A percentile compares a stretch with the other conserved stretches of the same genome.
These are phyloP conservation scores for Tolypocladium tropicale DNA, from an alignment of 2,329 filamentous ascomycete species.

Conservation along the genomic window DNA sequence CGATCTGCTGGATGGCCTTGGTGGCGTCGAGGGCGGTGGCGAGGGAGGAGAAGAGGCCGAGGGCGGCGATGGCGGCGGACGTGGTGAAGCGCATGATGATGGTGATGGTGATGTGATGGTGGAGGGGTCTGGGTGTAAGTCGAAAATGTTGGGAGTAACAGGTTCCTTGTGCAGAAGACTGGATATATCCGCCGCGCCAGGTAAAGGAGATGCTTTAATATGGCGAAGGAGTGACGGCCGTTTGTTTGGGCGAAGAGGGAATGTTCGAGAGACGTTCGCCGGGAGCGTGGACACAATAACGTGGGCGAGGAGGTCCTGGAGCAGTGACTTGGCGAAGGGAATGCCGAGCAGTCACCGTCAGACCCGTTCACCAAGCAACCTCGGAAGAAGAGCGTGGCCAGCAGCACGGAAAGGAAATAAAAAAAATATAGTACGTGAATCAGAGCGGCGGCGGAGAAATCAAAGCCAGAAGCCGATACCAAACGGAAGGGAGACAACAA, in stretches of 20 bases:
- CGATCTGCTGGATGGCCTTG: conserved; percentile 39
- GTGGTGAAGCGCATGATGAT: conserved; percentile 16
- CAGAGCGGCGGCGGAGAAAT: not conserved
- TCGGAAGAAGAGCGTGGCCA: not conserved
- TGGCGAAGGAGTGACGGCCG: not conserved
- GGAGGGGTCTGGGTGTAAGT: not conserved
- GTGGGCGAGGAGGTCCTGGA: too few species aligned
- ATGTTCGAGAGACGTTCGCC: not conserved
- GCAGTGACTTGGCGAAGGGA: too few species aligned
- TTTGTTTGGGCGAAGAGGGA: not conserved
- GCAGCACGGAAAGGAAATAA: not conserved
- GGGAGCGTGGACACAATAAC: not conserved
- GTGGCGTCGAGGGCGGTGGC: conserved; percentile 14
- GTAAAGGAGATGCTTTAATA: not conserved
- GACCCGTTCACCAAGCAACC: too few species aligned
- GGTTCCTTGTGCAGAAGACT: not conserved
- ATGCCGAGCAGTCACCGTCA: not conserved
- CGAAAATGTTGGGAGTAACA: not conserved
- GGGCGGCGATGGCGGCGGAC: conserved; percentile 4
- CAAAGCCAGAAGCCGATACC: too few species aligned
- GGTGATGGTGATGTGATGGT: too few species aligned
- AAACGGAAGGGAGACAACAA: not conserved
- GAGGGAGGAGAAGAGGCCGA: conserved; percentile 7
- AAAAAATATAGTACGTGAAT: not conserved
- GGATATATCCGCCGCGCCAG: not conserved